Evolutionary conservation across 331 rosid genomes (phyloP), one percentile per base, ranked within the genome.

Genomic region (Quercus phellos): DNA sequence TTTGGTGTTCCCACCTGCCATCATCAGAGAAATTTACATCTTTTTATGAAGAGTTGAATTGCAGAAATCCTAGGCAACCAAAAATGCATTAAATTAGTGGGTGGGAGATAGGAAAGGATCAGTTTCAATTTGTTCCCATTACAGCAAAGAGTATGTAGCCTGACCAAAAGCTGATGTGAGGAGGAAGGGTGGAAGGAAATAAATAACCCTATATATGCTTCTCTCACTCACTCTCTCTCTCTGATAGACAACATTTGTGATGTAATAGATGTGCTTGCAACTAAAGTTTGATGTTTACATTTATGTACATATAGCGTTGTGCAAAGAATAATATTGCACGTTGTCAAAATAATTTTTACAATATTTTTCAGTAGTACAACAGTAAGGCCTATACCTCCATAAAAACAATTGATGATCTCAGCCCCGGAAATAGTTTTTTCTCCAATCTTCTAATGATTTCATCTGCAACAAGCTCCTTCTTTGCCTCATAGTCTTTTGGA

Each of bases 1-100:
- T 90, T 94, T 51, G 98, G 99, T 72, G 98, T 90, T 76, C 98
- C 99, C 51, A 94, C 91, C 99, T 92, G 72, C 81, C 83, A 76
- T n/a, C 50, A 70, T 12, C 76, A 53, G 32, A 73, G 32, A 67
- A 22, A 17, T 64, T 55, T 70, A 34, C 0, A 3, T 63, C 27
- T 3, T 32, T 66, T 32, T 66, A n/a, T 66, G 24, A 34, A 66
- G 71, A 66, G 26, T 5, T 66, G 13, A 66, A 27, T 32, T 18
- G 51, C 71, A 32, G 17, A 34, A 34, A 34, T 66, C 71, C n/a
- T 1, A 66, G 10, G 5, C 9, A 16, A 2, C 71, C 35, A 27
- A 61, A 61, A 61, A 32, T 29, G 68, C 26, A 66, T 66, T 66
- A 66, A 34, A 18, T 43, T 66, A 21, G 71, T 43, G 29, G 17